Base-by-base conservation (phyloP, 2,329 filamentous ascomycete genomes). In the Beauveria pseudobassiana region DNA sequence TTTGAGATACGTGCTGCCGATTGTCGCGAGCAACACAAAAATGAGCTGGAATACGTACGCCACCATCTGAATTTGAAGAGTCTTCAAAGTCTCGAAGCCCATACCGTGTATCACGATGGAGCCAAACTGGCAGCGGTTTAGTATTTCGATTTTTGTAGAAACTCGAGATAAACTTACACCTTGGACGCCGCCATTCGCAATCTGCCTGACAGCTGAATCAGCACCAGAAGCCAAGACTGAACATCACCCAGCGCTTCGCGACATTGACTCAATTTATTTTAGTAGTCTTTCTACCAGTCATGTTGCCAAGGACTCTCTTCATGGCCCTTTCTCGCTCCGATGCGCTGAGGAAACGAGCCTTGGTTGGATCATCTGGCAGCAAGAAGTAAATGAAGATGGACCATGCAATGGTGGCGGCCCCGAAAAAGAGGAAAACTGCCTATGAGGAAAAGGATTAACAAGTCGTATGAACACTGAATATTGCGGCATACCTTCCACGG, bases 271-370 rank as follows among this genome's bases (percentile, higher is more conserved):
- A 60, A 6, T 59, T 10, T 22, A 59, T 42, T 34, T 28, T 30
- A 6, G 18, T 59, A 3, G 3, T 30, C 28, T 81, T 74, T 24
- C 14, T 46, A n/a, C 61, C 68, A 62, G 52, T 69, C 67, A 59
- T 57, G 67, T 91, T 91, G 26, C 82, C 77, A 0, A 87, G 77
- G 26, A 91, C 82, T 1, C 88, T 80, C 64, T 88, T 87, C 48
- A 90, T 75, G 0, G 86, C 87, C 46, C 88, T 76, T 0, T 84
- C 70, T 2, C 83, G 82, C 63, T 91, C 88, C 59, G 83, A 78
- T 62, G 86, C 80, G 34, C 75, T 86, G 40, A 91, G 67, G 59
- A 79, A 80, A 28, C 77, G 73, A 1, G 77, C 78, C 0, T 78
- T 78, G 0, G 76, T 68, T 1, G 58, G 58, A 16, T 38, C 24